Evolutionary conservation across 1,139 yeast genomes (phyloP), one percentile per base, ranked within the genome.

Genomic region (Geotrichum citri-aurantii): DNA sequence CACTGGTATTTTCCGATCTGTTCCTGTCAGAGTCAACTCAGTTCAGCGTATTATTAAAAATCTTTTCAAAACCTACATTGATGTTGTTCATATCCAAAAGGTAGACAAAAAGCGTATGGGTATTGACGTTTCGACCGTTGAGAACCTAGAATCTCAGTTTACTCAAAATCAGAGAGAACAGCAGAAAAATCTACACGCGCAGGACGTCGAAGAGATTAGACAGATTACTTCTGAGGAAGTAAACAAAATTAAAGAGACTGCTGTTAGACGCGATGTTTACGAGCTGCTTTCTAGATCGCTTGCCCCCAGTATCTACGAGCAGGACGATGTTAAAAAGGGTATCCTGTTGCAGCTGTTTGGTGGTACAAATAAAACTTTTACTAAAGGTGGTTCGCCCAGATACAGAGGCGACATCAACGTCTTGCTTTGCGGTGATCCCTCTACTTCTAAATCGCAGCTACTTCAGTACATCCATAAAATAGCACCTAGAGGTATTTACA

Each of bases 251-350:
- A 77, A 78, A 61, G 82, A 80, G 60, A 79, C 82, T 1, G 77
- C 96, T 1, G 74, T 75, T 62, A 81, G 98, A 63, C 82, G 80
- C 46, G 98, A 93, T 71, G 74, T 92, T 40, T 93, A 93, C 71
- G 96, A 91, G 65, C 76, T 92, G n/a, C 78, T 93, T 58, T 84
- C 99, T 0, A 81, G 97, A 63, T 91, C 97, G 1, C 76, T 93
- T 65, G 99, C 99, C 0, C 99, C 99, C 8, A 88, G 96, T 56
- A 90, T 93, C 68, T 93, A 83, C 72, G 99, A 93, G 73, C 83
- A 92, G 81, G 97, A 91, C 67, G 99, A 93, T 70, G 97, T 93
- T 48, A 93, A 93, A 67, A 95, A 93, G 73, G 99, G 99, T 37
- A 87, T 93, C 48, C 74, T 95, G 62, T 78, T 95, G 60, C 99